Evolutionary conservation across 805 yeast genomes (phyloP), one percentile per base, ranked within the genome.

Genomic region (Kuraishia capsulata): DNA sequence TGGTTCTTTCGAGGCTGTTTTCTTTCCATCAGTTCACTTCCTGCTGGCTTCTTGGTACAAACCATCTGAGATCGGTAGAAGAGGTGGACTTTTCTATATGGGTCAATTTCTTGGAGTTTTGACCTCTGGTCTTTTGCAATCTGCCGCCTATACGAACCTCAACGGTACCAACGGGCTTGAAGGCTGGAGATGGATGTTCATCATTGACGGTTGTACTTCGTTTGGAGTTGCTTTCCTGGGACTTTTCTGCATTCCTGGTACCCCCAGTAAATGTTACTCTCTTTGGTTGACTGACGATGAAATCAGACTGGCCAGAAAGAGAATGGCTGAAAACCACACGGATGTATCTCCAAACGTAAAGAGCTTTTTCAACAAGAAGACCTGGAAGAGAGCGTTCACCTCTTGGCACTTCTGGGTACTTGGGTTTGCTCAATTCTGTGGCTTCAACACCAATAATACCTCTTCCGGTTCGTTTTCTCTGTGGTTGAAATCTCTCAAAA

Each of bases 1-100:
- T 41, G 89, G 83, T 30, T 71, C 74, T 1, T 76, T 78, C 52
- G 92, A 85, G 53, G 76, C 84, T 3, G 76, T 80, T n/a, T 72
- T 66, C 48, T 67, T 74, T 59, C 82, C 87, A 4, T 76, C 75
- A 17, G 64, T 76, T 40, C 81, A 78, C 46, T 77, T 73, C 46
- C 55, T 76, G 34, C 59, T 70, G 45, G 84, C 81, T 9, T 65
- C 74, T 18, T 77, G 73, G 70, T 75, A 74, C 54, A 65, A 65
- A 47, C 65, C 76, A 36, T 62, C 63, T 38, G 84, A 81, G 57
- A 64, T 76, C 40, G 65, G 72, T 31, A 64, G 83, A 48, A 67
- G 87, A 53, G 76, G 78, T n/a, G 75, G 75, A 20, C 57, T 76
- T 43, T 76, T 71, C 57, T 80, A 80, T 46, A 57, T 71, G 29